These are phyloP conservation scores for Xylaria scruposa DNA, from an alignment of 495 filamentous ascomycete species.

Conservation along the genomic window DNA sequence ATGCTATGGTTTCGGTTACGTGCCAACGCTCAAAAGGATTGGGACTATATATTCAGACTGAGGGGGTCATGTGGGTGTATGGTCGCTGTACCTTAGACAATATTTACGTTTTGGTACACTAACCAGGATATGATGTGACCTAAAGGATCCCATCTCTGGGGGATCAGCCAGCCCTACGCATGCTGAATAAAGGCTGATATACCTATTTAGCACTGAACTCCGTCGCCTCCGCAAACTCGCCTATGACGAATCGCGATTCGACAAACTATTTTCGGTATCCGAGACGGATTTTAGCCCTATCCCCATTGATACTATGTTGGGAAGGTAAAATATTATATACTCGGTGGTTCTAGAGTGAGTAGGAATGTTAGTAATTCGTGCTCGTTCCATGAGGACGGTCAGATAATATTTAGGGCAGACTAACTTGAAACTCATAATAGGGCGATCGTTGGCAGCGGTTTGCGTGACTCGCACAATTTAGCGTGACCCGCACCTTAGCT, in stretches of 20 bases:
- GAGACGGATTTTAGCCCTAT: slow-evolving; percentile 4
- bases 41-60: neutral
- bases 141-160: slow-evolving; percentile 19
- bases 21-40: neutral
- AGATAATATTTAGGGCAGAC: neutral
- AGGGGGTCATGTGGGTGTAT: slow-evolving; percentile 2
- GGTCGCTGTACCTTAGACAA: neutral
- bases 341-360: neutral
- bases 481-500: neutral
- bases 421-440: slow-evolving; percentile 12
- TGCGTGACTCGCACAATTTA: neutral
- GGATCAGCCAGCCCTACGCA: slow-evolving; percentile 21
- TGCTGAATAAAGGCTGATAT: neutral
- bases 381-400: neutral
- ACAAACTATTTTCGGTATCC: slow-evolving; percentile 10
- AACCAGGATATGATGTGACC: slow-evolving; percentile 20
- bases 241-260: slow-evolving; percentile 8
- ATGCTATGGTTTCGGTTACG: neutral
- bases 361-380: neutral
- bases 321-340: neutral
- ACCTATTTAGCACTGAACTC: neutral
- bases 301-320: neutral
- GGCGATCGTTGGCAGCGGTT: neutral
- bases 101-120: slow-evolving; percentile 6
- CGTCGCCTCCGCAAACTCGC: neutral